Base-by-base conservation (phyloP, 768 basidiomycete species). In the Austroboletus festivus region DNA sequence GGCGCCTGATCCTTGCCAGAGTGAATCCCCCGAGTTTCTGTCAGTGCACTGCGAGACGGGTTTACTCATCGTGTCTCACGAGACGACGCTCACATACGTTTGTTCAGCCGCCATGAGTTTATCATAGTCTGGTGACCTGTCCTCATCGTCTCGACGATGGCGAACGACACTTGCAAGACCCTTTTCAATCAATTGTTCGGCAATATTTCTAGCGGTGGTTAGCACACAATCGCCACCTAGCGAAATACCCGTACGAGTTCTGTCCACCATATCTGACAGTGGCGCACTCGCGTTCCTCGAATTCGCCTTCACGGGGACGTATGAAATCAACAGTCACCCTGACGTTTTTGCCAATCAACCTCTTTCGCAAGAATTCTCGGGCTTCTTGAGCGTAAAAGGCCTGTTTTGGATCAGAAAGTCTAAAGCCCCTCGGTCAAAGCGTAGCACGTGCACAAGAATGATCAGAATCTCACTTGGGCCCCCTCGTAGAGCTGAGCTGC, bases 91-190 rank as follows among this genome's bases (percentile, higher is more conserved):
- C 3, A 75, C 89, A 69, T 58, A 94, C 93, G 72, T 72, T 72
- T 94, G 92, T 67, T 99, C 95, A 8, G 93, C 96, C 23, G 85
- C 83, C 79, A 97, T 93, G 38, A 98, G 73, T 71, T 92, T 93
- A 71, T 99, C 96, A 55, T 93, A 92, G 62, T 97, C 95, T 6
- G 86, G 78, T n/a, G 94, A 94, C 40, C 94, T 81, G 58, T 94
- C 89, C 67, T 98, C 95, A 61, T 98, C 95, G 57, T 95, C 94
- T 19, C 91, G 83, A 61, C 85, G 88, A 69, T 99, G 95, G 39
- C 95, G 84, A 22, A 98, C 83, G 10, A 89, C 86, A 47, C 83
- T 87, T 4, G 92, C 91, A 24, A 95, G 71, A 40, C 96, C 95
- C 60, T 92, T 93, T 62, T 97, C 96, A 44, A 97, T 83, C 28